Percentiles rank a stretch among this genome's conserved stretches.
phyloP scores from a whole-genome alignment of 179 eudicot species.

The Heliamphora pulchella region DNA sequence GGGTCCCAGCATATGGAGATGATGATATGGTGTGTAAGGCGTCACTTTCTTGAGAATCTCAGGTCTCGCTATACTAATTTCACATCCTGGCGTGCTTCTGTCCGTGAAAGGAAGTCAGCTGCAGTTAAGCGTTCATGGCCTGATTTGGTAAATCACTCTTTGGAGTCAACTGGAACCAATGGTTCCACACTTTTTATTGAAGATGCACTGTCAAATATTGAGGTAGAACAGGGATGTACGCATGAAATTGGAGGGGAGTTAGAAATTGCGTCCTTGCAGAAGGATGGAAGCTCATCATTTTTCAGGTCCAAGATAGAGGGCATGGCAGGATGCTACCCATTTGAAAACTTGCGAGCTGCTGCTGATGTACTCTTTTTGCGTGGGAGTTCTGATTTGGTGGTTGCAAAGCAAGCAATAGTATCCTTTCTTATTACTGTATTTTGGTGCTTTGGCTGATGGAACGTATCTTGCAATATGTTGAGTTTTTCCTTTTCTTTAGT shows the following conservation, averaged over 20 bases:
- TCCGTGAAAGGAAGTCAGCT: constrained; percentile 68
- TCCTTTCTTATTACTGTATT: constrained; percentile 40
- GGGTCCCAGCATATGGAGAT: constrained; percentile 80
- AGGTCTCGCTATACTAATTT: constrained; percentile 42
- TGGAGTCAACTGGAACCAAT: constrained; percentile 31
- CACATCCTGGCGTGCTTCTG: constrained; percentile 55
- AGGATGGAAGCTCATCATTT: constrained; percentile 54
- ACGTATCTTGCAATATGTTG: constrained; percentile 5
- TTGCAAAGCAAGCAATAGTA: constrained; percentile 95
- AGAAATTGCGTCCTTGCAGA: constrained; percentile 60
- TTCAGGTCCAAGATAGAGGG: constrained; percentile 60
- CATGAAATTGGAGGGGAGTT: constrained; percentile 38
- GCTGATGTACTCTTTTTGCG: constrained; percentile 72
- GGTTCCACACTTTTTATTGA: constrained; percentile 72
- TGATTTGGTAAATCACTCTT: constrained; percentile 37
- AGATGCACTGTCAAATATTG: constrained; percentile 87
- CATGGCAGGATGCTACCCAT: constrained; percentile 73
- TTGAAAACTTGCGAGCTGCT: constrained; percentile 75
- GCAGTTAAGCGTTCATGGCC: constrained; percentile 87
- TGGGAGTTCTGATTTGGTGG: constrained; percentile 79
- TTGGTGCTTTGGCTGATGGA: neutral
- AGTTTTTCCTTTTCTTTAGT: neutral
- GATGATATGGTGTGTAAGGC: constrained; percentile 85
- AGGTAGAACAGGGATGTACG: constrained; percentile 44
- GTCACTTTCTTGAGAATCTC: constrained; percentile 66